A percentile compares a stretch with the other conserved stretches of the same genome.
Evolutionary conservation across 106 monocot species (phyloP).

Genomic region (Chionographis japonica): DNA sequence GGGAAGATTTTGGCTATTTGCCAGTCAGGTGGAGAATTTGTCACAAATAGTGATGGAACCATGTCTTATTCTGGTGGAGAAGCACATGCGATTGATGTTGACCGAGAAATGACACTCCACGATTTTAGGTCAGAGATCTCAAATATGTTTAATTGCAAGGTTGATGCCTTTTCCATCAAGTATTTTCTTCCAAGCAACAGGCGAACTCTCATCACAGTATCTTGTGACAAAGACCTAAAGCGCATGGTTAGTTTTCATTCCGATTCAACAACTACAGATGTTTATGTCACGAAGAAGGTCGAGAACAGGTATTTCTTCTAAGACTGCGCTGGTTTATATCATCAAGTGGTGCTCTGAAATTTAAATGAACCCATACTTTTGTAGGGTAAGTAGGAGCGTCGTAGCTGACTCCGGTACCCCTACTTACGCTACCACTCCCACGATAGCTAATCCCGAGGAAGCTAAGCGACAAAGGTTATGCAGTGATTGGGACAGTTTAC

Average conservation of each 20-base stretch:
- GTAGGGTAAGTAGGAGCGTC: constrained; percentile 24
- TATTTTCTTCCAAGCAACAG: constrained; percentile 84
- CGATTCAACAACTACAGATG: constrained; percentile 44
- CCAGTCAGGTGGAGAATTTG: constrained; percentile 93
- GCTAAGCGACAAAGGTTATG: constrained; percentile 39
- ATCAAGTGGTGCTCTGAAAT: neutral
- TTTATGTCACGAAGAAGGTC: constrained; percentile 68
- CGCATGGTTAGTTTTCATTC: constrained; percentile 80
- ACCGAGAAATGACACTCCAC: constrained; percentile 47
- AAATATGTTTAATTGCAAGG: constrained; percentile 60
- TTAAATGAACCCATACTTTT: neutral
- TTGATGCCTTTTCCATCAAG: constrained; percentile 55
- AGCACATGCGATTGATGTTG: constrained; percentile 86
- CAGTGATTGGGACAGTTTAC: constrained; percentile 58
- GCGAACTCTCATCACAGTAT: constrained; percentile 77
- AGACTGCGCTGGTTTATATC: neutral
- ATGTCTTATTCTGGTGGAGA: constrained; percentile 81
- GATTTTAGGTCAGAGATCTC: constrained; percentile 72
- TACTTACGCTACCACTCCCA: constrained; percentile 24
- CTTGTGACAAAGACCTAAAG: constrained; percentile 78
- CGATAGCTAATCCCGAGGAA: constrained; percentile 1
- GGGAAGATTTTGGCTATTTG: constrained; percentile 73
- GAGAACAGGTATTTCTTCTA: constrained; percentile 48
- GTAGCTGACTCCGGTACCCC: constrained; percentile 54
- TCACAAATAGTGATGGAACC: constrained; percentile 51